These are phyloP conservation scores for Hansenula sp. DNA, from an alignment of 1,139 yeast genomes.

Conservation along the genomic window DNA sequence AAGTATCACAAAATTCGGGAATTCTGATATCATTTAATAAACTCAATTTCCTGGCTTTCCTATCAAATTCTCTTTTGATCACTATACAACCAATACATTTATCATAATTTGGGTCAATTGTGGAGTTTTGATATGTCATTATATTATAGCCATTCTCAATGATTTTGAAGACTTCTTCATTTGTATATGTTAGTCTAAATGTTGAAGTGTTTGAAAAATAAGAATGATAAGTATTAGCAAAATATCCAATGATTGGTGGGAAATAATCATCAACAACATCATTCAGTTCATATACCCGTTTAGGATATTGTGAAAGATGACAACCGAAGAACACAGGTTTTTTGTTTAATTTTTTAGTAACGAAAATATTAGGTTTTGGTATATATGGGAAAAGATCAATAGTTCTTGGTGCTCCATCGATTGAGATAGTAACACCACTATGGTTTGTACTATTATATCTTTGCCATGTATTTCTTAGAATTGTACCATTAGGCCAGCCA, in stretches of 20 bases:
- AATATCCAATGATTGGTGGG: conserved; percentile 56
- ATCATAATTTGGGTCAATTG: conserved; percentile 34
- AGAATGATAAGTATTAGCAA: conserved; percentile 40
- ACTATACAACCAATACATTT: conserved; percentile 59
- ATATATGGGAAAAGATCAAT: conserved; percentile 24
- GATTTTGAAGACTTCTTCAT: conserved; percentile 41
- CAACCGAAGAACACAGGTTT: conserved; percentile 58
- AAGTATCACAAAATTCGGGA: conserved; percentile 31
- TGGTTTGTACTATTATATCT: conserved; percentile 25
- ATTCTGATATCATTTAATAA: conserved; percentile 21
- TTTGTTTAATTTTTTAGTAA: conserved; percentile 27
- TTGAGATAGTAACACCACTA: conserved; percentile 14
- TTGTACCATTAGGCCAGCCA: conserved; percentile 66
- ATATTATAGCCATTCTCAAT: conserved; percentile 48
- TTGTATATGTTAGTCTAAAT: conserved; percentile 48
- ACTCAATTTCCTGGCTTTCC: conserved; percentile 24
- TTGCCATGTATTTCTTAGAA: conserved; percentile 32
- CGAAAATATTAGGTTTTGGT: conserved; percentile 29
- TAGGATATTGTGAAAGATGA: conserved; percentile 29
- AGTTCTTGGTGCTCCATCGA: conserved; percentile 12
- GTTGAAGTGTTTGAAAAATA: conserved; percentile 55
- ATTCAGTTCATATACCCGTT: conserved; percentile 4
- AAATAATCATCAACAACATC: conserved; percentile 21
- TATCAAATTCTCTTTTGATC: conserved; percentile 51
- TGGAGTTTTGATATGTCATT: conserved; percentile 43